Evolutionary conservation across 768 basidiomycete genomes (phyloP).

Genomic region (Termitomyces sp.): DNA sequence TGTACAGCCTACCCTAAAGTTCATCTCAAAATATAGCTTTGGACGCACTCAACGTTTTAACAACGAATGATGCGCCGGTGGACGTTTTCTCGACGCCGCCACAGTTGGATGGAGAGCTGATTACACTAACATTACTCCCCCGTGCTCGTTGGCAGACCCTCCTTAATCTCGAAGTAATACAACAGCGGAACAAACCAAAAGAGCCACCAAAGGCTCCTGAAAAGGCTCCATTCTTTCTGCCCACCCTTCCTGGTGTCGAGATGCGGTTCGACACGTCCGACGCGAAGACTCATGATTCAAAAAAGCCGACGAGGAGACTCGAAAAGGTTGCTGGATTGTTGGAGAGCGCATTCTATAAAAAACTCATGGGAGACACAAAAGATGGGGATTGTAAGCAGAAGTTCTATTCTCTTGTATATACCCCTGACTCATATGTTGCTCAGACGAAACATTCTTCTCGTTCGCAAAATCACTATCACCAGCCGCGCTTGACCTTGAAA

Average conservation of each 20-base stretch:
- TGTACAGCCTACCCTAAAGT: slow-evolving; percentile 1
- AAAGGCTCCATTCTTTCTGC: slow-evolving; percentile 95
- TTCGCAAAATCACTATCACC: slow-evolving; percentile 86
- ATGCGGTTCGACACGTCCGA: slow-evolving; percentile 64
- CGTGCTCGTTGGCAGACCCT: slow-evolving; percentile 95
- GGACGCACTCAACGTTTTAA: slow-evolving; percentile 64
- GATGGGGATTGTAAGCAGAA: slow-evolving; percentile 64
- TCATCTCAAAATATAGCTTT: slow-evolving; percentile 40
- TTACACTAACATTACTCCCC: slow-evolving; percentile 90
- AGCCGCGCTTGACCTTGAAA: slow-evolving; percentile 86
- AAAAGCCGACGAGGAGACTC: slow-evolving; percentile 48
- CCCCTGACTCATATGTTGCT: background rate
- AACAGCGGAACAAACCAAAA: slow-evolving; percentile 96
- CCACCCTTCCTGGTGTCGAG: slow-evolving; percentile 86
- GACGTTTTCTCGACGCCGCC: slow-evolving; percentile 84
- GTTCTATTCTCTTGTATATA: background rate
- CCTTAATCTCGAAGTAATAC: slow-evolving; percentile 93
- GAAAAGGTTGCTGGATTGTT: slow-evolving; percentile 46
- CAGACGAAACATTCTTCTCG: slow-evolving; percentile 81
- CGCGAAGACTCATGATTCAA: slow-evolving; percentile 33
- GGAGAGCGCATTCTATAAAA: slow-evolving; percentile 70
- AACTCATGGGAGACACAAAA: slow-evolving; percentile 49
- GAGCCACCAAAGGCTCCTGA: slow-evolving; percentile 94
- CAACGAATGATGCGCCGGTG: slow-evolving; percentile 52
- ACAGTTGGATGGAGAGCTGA: slow-evolving; percentile 85